These are phyloP conservation scores for Nitzschia palea DNA, from an alignment of 108 stramenopile species.

Conservation along the genomic window DNA sequence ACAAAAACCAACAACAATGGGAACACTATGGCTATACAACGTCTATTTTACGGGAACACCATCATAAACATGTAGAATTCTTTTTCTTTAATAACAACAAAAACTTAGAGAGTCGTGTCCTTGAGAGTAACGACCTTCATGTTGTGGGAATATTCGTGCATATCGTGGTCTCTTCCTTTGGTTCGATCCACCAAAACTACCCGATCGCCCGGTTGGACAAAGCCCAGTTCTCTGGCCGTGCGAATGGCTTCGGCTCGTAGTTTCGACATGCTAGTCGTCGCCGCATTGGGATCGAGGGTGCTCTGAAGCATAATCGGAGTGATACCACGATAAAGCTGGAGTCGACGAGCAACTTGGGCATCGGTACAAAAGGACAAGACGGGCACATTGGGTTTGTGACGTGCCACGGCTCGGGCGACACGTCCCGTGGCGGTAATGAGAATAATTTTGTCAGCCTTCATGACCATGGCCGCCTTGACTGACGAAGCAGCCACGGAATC, in stretches of 20 bases:
- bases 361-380: constrained; percentile 72
- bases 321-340: constrained; percentile 59
- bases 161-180: constrained; percentile 52
- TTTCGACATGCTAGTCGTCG: constrained; percentile 54
- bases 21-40: too few species aligned
- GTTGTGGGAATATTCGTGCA: constrained; percentile 61
- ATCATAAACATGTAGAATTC: background rate
- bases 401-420: constrained; percentile 54
- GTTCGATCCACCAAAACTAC: constrained; percentile 68
- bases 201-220: constrained; percentile 58
- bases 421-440: constrained; percentile 47
- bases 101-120: background rate
- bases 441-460: constrained; percentile 60
- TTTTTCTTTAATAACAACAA: too few species aligned
- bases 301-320: constrained; percentile 57
- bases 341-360: constrained; percentile 57
- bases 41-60: too few species aligned
- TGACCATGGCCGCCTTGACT: constrained; percentile 54
- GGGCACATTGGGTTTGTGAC: constrained; percentile 63
- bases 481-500: constrained; percentile 57
- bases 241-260: constrained; percentile 69
- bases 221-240: constrained; percentile 67
- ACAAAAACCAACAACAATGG: too few species aligned
- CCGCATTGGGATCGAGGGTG: constrained; percentile 33
- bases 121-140: constrained; percentile 68